Percentiles rank a stretch among this genome's conserved stretches.
phyloP scores from a whole-genome alignment of 75 land plant species.

The Chamaecyparis obtusa region DNA sequence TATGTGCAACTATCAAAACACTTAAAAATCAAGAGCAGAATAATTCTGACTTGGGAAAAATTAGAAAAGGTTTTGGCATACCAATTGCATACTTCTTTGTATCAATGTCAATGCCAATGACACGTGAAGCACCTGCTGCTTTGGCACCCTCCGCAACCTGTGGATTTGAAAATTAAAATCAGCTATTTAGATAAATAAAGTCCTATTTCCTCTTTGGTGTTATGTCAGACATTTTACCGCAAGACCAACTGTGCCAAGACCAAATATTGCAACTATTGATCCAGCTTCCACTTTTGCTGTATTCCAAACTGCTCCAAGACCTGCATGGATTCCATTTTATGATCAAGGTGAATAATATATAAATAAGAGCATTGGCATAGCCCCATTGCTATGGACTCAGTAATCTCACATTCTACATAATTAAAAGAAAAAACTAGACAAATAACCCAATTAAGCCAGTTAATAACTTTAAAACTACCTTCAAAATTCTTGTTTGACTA shows the following conservation, averaged over 20 bases:
- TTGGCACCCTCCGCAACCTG: conserved; percentile 96
- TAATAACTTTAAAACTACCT: neutral
- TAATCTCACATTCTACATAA: neutral
- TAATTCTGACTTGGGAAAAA: neutral
- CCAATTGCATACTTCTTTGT: conserved; percentile 73
- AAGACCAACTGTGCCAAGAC: conserved; percentile 97
- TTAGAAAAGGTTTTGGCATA: conserved; percentile 12
- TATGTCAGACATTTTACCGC: conserved; percentile 55
- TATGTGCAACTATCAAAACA: neutral
- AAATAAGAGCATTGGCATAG: neutral
- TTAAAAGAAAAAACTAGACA: neutral
- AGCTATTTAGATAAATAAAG: neutral
- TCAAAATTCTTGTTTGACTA: neutral
- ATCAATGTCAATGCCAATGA: conserved; percentile 85
- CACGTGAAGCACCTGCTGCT: conserved; percentile 79
- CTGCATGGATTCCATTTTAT: conserved; percentile 27
- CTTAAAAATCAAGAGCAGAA: neutral
- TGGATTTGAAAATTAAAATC: neutral
- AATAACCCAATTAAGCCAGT: neutral
- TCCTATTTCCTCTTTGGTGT: neutral
- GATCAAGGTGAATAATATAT: neutral
- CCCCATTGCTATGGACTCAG: neutral
- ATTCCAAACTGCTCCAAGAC: conserved; percentile 98
- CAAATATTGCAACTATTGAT: conserved; percentile 94
- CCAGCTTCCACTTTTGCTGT: conserved; percentile 96